Conservation (phyloP, 371 early-diverging fungal species). For the Syncephalastrum monosporum region DNA sequence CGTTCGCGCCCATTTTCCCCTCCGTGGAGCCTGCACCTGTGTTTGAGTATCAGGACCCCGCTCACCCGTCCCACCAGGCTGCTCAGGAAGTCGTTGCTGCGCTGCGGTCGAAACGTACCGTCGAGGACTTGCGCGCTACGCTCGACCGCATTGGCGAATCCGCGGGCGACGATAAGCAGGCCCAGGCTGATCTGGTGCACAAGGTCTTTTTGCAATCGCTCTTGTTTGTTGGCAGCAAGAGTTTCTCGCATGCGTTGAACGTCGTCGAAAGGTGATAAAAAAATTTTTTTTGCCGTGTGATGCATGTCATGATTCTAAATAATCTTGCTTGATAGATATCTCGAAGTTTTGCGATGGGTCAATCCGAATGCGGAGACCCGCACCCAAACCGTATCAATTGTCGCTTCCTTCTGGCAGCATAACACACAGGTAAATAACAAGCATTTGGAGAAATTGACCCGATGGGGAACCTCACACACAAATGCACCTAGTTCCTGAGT, state of each 20-base stretch:
- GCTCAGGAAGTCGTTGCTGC: constrained; percentile 59
- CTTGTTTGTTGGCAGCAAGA: constrained; percentile 85
- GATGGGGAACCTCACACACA: not conserved
- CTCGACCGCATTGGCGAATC: constrained; percentile 47
- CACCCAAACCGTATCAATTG: constrained; percentile 72
- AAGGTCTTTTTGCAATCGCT: constrained; percentile 81
- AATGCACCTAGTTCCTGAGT: constrained; percentile 64
- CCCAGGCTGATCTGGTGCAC: constrained; percentile 52
- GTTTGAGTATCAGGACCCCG: constrained; percentile 63
- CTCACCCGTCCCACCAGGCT: constrained; percentile 53
- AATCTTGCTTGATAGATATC: constrained; percentile 47
- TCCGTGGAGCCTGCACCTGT: constrained; percentile 61
- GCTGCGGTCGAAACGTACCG: constrained; percentile 62
- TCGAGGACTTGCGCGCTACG: constrained; percentile 58
- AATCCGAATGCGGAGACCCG: constrained; percentile 60
- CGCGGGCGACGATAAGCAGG: constrained; percentile 28
- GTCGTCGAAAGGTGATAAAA: constrained; percentile 77
- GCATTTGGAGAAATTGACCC: constrained; percentile 2
- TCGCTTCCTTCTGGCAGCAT: constrained; percentile 79
- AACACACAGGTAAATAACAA: constrained; percentile 62
- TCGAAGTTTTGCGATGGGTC: constrained; percentile 63
- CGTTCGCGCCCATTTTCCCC: constrained; percentile 63
- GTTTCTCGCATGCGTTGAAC: constrained; percentile 90
- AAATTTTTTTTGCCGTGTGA: not conserved
- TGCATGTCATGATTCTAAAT: not conserved